Evolutionary conservation across 768 basidiomycete species (phyloP).

Genomic region (Mycena belliarum): DNA sequence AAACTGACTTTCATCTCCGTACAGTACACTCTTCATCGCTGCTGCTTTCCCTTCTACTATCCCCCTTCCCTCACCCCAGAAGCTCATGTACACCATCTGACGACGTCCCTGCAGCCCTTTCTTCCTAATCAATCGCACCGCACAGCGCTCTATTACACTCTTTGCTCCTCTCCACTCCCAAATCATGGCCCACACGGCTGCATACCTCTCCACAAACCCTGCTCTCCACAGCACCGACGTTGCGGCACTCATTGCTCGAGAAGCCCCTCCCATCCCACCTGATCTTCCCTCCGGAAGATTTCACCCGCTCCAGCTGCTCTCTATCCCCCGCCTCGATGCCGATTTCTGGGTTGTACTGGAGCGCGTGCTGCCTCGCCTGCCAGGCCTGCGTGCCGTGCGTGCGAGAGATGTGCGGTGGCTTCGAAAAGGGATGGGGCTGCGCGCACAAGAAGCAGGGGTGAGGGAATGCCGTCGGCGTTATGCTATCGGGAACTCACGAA

Average conservation of each 20-base stretch:
- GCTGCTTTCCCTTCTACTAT: conserved; percentile 56
- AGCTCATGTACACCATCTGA: conserved; percentile 76
- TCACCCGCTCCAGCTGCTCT: conserved; percentile 61
- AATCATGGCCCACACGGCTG: conserved; percentile 63
- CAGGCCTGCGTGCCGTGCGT: conserved; percentile 56
- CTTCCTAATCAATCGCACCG: conserved; percentile 55
- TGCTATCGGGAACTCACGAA: too few species aligned
- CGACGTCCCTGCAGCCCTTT: conserved; percentile 59
- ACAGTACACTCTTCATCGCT: conserved; percentile 69
- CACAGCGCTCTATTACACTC: conserved; percentile 63
- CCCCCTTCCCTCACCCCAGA: conserved; percentile 64
- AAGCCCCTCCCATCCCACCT: conserved; percentile 58
- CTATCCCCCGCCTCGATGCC: conserved; percentile 70
- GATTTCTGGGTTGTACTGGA: conserved; percentile 62
- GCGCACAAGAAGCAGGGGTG: conserved; percentile 75
- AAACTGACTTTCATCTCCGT: conserved; percentile 62
- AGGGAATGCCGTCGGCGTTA: conserved; percentile 69
- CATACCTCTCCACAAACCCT: conserved; percentile 55
- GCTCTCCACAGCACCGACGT: conserved; percentile 51
- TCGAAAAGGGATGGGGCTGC: conserved; percentile 59
- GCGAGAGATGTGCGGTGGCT: conserved; percentile 75
- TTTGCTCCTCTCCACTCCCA: conserved; percentile 67
- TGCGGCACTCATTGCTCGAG: conserved; percentile 75
- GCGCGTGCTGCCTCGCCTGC: conserved; percentile 54
- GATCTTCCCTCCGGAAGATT: conserved; percentile 27